Base-by-base conservation (phyloP, 257 asterid species). In the Haberlea rhodopensis region DNA sequence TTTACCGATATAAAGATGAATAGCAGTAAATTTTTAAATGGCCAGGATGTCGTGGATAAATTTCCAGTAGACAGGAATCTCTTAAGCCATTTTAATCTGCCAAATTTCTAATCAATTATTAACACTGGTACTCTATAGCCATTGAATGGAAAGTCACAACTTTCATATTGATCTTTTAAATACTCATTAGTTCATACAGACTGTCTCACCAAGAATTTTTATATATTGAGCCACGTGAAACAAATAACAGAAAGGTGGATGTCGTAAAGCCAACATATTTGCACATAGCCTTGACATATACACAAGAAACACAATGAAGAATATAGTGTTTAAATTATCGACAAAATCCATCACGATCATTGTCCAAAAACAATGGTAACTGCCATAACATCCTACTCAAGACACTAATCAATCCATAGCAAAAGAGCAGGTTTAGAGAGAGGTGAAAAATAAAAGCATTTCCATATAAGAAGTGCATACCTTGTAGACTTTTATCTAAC, bases 401-500 rank as follows among this genome's bases (percentile, higher is more conserved):
- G 55, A 5, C 31, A 15, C 53, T 0, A 10, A 6, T 16, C 29
- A 40, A 53, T 2, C 13, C 26, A 70, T 21, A 37, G n/a, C 53
- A 13, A 9, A 23, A 15, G 21, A 20, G 26, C 32, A 20, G 32
- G 16, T 37, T 11, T 27, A 15, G 28, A 9, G 19, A 18, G 6
- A 29, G 32, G 53, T 60, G 13, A 28, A 28, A 26, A 32, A 25
- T 18, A 11, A 37, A 16, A 28, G 34, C 32, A 25, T 32, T 10
- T 18, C 53, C 16, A 55, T 21, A 23, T 55, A 28, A 26, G 7
- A 11, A 48, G 37, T 4, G 31, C 74, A 57, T 78, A 91, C 99
- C 99, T 77, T 85, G 97, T 57, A 89, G 69, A 67, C 99, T 92
- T 71, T 81, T 89, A 75, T 92, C 96, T 71, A 92, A 78, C 65